Percentiles rank a stretch among this genome's conserved stretches.
Conservation (phyloP, 2,329 filamentous ascomycete genomes). For the Hymenoscyphus repandus region DNA sequence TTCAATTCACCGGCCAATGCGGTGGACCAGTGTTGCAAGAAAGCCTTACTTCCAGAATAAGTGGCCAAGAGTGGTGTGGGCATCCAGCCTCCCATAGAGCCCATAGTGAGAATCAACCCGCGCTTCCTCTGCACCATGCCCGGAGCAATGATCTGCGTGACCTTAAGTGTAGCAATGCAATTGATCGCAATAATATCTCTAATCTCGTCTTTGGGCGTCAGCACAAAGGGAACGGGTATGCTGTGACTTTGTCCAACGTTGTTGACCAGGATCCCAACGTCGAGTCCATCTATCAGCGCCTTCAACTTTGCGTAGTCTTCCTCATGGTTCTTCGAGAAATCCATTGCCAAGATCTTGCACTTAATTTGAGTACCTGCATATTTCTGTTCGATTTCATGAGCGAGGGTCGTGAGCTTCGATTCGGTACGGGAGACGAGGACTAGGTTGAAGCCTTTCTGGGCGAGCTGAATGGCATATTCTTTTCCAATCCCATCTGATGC, state of each 20-base stretch:
- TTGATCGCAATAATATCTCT: constrained; percentile 92
- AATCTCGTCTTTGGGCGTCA: constrained; percentile 75
- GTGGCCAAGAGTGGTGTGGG: constrained; percentile 91
- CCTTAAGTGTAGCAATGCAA: constrained; percentile 81
- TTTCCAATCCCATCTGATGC: constrained; percentile 96
- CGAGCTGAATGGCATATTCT: constrained; percentile 88
- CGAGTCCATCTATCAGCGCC: constrained; percentile 63
- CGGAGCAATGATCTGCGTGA: constrained; percentile 80
- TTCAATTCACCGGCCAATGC: constrained; percentile 80
- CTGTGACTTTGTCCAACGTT: constrained; percentile 94
- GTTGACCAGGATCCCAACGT: constrained; percentile 87
- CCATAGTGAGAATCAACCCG: constrained; percentile 94
- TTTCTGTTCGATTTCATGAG: constrained; percentile 67
- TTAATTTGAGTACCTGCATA: constrained; percentile 57
- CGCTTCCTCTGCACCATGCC: constrained; percentile 78
- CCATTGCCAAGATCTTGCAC: constrained; percentile 81
- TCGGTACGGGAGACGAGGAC: constrained; percentile 93
- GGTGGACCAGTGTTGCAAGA: constrained; percentile 93
- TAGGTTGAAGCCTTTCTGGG: constrained; percentile 88
- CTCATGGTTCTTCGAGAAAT: constrained; percentile 77
- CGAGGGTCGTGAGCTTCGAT: constrained; percentile 77
- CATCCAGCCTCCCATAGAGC: constrained; percentile 87
- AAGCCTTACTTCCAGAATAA: constrained; percentile 96
- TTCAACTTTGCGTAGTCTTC: constrained; percentile 73
- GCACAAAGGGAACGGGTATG: constrained; percentile 83